Evolutionary conservation across 2,329 filamentous ascomycete species (phyloP).

Genomic region (Plectosphaerella sp.): DNA sequence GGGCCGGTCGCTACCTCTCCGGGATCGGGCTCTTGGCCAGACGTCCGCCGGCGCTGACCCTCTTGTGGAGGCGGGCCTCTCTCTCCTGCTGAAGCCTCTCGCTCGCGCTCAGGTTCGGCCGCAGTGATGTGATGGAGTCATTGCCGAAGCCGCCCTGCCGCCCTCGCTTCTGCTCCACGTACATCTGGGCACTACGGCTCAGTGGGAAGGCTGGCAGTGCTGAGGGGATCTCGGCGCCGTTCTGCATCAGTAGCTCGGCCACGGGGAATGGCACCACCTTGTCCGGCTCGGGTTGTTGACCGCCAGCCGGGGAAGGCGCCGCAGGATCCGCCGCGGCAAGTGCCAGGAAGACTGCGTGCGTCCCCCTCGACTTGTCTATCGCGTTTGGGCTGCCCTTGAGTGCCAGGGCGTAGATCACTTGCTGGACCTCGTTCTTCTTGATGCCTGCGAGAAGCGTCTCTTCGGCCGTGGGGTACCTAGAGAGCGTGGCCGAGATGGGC

Average conservation of each 20-base stretch:
- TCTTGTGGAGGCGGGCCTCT: conserved; percentile 69
- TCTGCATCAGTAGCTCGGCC: conserved; percentile 87
- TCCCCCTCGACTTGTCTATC: conserved; percentile 79
- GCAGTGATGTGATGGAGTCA: conserved; percentile 61
- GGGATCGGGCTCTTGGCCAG: conserved; percentile 62
- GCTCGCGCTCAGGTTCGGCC: conserved; percentile 34
- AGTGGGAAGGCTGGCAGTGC: conserved; percentile 78
- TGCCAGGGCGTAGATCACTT: conserved; percentile 86
- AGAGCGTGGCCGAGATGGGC: conserved; percentile 69
- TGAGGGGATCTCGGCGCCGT: conserved; percentile 81
- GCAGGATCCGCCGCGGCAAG: conserved; percentile 90
- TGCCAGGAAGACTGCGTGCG: conserved; percentile 85
- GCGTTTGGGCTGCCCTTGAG: conserved; percentile 84
- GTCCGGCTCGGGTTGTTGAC: conserved; percentile 34
- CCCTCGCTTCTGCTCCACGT: conserved; percentile 73
- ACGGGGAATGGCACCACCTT: conserved; percentile 73
- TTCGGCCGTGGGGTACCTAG: conserved; percentile 72
- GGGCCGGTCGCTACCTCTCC: conserved; percentile 47
- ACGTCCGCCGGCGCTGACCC: conserved; percentile 71
- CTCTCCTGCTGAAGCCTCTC: conserved; percentile 57
- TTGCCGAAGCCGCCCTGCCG: conserved; percentile 40
- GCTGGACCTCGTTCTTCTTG: conserved; percentile 93
- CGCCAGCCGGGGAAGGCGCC: conserved; percentile 52
- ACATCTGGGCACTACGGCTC: conserved; percentile 73
- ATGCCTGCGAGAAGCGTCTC: conserved; percentile 88